Evolutionary conservation across 495 filamentous ascomycete species (phyloP).

Genomic region (Penicillium tannophilum): DNA sequence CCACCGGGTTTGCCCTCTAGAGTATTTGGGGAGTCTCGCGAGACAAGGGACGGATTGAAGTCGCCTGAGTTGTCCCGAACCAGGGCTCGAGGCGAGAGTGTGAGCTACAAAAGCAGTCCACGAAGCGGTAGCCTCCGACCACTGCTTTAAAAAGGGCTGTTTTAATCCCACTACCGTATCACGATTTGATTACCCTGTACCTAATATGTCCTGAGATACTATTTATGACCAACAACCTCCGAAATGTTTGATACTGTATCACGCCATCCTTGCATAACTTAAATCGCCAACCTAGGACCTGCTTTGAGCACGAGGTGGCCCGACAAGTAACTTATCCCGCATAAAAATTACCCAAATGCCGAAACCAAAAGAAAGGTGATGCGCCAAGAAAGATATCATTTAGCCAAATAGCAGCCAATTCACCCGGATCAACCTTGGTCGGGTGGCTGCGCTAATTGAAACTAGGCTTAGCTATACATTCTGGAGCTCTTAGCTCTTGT

Average conservation of each 20-base stretch:
- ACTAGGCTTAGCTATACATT: background rate
- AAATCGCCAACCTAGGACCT: background rate
- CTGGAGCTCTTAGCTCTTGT: background rate
- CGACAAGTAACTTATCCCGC: background rate
- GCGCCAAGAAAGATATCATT: slow-evolving; percentile 4
- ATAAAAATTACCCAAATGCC: background rate
- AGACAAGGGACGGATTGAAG: slow-evolving; percentile 19
- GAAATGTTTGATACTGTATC: background rate
- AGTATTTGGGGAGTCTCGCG: slow-evolving; percentile 21
- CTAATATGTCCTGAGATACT: background rate
- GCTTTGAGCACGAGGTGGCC: background rate
- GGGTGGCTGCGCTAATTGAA: slow-evolving; percentile 11
- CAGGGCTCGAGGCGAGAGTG: slow-evolving; percentile 33
- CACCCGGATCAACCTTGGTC: slow-evolving; percentile 18
- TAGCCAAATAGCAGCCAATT: slow-evolving; percentile 20
- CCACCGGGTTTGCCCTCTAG: slow-evolving; percentile 36
- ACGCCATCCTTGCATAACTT: background rate
- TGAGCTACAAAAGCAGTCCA: slow-evolving; percentile 31
- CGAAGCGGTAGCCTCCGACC: slow-evolving; percentile 38
- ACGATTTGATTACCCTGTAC: slow-evolving; percentile 6
- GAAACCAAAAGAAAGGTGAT: background rate
- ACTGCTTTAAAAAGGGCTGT: slow-evolving; percentile 20
- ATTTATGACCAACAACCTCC: background rate
- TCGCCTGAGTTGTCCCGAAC: slow-evolving; percentile 29
- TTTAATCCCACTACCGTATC: background rate